Conservation (phyloP, 768 basidiomycete genomes). For the Leccinum longicurvipes region DNA sequence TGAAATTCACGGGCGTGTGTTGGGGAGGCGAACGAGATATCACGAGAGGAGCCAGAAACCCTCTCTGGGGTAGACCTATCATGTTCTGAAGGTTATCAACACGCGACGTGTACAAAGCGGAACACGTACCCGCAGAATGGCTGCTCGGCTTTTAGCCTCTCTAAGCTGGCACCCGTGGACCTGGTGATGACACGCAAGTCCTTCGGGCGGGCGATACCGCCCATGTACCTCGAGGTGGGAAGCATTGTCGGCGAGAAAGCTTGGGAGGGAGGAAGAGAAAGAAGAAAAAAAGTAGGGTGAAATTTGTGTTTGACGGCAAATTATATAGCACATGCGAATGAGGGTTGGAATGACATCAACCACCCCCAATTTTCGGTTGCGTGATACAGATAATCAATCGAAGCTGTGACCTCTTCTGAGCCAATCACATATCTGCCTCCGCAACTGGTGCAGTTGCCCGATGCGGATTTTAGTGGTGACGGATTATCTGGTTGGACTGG, state of each 20-base stretch:
- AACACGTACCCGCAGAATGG: constrained; percentile 36
- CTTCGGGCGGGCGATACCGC: constrained; percentile 38
- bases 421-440: background rate
- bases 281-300: background rate
- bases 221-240: constrained; percentile 32
- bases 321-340: background rate
- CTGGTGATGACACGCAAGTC: constrained; percentile 36
- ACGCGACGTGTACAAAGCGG: constrained; percentile 27
- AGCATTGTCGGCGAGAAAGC: constrained; percentile 12
- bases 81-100: constrained; percentile 30
- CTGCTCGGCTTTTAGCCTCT: constrained; percentile 27
- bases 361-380: constrained; percentile 3
- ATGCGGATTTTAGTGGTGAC: no score
- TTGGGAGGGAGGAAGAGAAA: background rate
- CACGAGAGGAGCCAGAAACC: constrained; percentile 2
- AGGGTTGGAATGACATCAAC: constrained; percentile 22
- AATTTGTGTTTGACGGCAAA: constrained; percentile 1
- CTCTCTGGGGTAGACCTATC: constrained; percentile 32
- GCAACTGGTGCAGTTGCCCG: no score
- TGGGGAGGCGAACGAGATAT: background rate
- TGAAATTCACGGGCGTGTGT: constrained; percentile 24
- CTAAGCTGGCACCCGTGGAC: constrained; percentile 35
- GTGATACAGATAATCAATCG: background rate
- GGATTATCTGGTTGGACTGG: background rate
- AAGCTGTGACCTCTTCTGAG: constrained; percentile 1